Evolutionary conservation across 495 filamentous ascomycete genomes (phyloP).

Genomic region (Penicillium soppii): DNA sequence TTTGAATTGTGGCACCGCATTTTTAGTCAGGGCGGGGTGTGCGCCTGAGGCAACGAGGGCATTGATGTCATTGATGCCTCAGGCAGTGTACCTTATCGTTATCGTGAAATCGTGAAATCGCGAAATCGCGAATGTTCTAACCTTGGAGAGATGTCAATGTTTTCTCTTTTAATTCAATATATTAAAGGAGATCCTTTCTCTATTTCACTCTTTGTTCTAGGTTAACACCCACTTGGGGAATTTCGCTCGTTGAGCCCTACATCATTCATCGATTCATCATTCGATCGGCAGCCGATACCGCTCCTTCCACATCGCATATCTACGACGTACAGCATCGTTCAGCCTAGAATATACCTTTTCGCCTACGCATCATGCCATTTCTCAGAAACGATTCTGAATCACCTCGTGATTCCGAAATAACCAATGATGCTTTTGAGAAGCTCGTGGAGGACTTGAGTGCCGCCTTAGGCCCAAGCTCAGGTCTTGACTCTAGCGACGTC

Average conservation of each 20-base stretch:
- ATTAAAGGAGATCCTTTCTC: too few species aligned
- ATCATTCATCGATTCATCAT: constrained; percentile 6
- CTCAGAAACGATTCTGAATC: constrained; percentile 19
- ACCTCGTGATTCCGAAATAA: constrained; percentile 6
- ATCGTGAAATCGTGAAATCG: constrained; percentile 18
- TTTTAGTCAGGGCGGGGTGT: constrained; percentile 34
- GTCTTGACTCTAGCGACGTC: constrained; percentile 76
- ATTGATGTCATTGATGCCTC: constrained; percentile 26
- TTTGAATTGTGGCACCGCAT: constrained; percentile 30
- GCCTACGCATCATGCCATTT: constrained; percentile 35
- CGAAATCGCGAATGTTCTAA: too few species aligned
- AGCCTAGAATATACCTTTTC: not conserved
- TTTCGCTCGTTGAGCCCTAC: too few species aligned
- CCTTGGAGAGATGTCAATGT: too few species aligned
- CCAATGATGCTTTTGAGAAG: constrained; percentile 57
- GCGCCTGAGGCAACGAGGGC: constrained; percentile 26
- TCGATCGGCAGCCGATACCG: constrained; percentile 17
- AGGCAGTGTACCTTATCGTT: constrained; percentile 17
- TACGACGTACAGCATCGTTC: constrained; percentile 8
- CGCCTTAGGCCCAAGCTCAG: constrained; percentile 73
- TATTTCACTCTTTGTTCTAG: too few species aligned
- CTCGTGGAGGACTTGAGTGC: constrained; percentile 71
- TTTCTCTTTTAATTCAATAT: too few species aligned
- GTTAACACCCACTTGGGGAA: too few species aligned
- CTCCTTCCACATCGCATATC: not conserved